Percentiles rank a stretch among this genome's conserved stretches.
Conservation (phyloP, 805 yeast species). For the Debaryomyces prosopidis region DNA sequence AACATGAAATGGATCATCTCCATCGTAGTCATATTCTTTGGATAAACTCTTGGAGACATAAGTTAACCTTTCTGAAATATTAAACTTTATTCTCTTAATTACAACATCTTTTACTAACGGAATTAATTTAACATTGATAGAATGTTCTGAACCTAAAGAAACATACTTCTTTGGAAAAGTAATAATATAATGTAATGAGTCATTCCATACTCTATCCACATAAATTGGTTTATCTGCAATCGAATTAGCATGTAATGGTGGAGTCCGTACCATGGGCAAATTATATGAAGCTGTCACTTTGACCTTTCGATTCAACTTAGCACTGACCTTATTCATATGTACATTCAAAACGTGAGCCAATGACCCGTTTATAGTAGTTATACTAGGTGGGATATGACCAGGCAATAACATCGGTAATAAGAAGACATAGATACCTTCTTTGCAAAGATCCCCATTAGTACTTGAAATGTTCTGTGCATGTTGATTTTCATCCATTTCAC, state of each 20-base stretch:
- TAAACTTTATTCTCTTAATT: slow-evolving; percentile 63
- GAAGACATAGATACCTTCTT: slow-evolving; percentile 72
- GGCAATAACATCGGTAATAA: slow-evolving; percentile 64
- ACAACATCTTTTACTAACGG: slow-evolving; percentile 65
- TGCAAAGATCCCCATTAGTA: slow-evolving; percentile 20
- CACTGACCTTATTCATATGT: slow-evolving; percentile 38
- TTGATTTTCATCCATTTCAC: neutral
- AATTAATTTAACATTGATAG: slow-evolving; percentile 64
- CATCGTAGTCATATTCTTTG: slow-evolving; percentile 40
- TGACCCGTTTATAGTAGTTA: slow-evolving; percentile 51
- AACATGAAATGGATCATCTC: slow-evolving; percentile 27
- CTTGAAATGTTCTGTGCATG: neutral
- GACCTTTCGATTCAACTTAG: slow-evolving; percentile 34
- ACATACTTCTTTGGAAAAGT: slow-evolving; percentile 71
- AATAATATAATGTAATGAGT: slow-evolving; percentile 67
- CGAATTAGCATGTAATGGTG: slow-evolving; percentile 57
- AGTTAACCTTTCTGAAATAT: slow-evolving; percentile 65
- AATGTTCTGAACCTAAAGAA: slow-evolving; percentile 56
- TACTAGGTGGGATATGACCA: slow-evolving; percentile 61
- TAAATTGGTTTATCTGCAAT: slow-evolving; percentile 72
- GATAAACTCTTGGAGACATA: slow-evolving; percentile 58
- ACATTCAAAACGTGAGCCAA: slow-evolving; percentile 44
- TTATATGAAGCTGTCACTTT: slow-evolving; percentile 30
- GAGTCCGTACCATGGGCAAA: slow-evolving; percentile 53
- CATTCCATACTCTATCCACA: slow-evolving; percentile 75